Evolutionary conservation across 768 basidiomycete species (phyloP).

Genomic region (Lactarius quietus): DNA sequence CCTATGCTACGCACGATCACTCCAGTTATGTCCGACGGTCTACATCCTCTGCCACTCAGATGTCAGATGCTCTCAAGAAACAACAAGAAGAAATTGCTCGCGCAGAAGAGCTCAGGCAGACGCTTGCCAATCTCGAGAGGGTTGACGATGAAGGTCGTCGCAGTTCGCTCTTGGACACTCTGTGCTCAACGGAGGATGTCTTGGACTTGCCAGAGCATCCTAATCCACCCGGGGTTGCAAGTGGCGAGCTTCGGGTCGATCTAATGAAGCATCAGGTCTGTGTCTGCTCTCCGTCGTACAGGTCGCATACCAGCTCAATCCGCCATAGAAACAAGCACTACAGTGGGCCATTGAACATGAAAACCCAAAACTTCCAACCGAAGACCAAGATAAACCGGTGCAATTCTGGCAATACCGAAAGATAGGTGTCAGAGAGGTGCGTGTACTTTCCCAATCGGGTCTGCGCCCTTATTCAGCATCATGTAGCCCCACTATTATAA

Average conservation of each 20-base stretch:
- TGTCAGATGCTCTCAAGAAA: constrained; percentile 39
- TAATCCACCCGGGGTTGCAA: constrained; percentile 64
- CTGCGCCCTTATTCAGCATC: not conserved
- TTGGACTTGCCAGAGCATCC: constrained; percentile 66
- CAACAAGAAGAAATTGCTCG: constrained; percentile 53
- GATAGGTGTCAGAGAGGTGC: constrained; percentile 47
- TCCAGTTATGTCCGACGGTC: not conserved
- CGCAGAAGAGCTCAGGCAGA: constrained; percentile 62
- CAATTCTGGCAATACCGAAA: constrained; percentile 86
- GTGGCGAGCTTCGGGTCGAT: constrained; percentile 65
- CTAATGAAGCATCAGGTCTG: constrained; percentile 79
- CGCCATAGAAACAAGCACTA: constrained; percentile 67
- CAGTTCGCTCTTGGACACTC: constrained; percentile 61
- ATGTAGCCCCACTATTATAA: constrained; percentile 65
- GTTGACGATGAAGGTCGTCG: constrained; percentile 76
- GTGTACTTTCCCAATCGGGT: constrained; percentile 18
- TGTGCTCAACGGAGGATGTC: constrained; percentile 68
- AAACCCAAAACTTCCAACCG: constrained; percentile 68
- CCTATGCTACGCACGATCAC: not conserved
- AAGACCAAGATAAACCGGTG: constrained; percentile 64
- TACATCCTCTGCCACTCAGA: not conserved
- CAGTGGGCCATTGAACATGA: constrained; percentile 84
- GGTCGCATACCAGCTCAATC: not conserved
- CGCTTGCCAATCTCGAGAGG: constrained; percentile 65
- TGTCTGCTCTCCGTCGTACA: not conserved